Base-by-base conservation (phyloP, 2,329 filamentous ascomycete genomes). In the Scedosporium dehoogii region DNA sequence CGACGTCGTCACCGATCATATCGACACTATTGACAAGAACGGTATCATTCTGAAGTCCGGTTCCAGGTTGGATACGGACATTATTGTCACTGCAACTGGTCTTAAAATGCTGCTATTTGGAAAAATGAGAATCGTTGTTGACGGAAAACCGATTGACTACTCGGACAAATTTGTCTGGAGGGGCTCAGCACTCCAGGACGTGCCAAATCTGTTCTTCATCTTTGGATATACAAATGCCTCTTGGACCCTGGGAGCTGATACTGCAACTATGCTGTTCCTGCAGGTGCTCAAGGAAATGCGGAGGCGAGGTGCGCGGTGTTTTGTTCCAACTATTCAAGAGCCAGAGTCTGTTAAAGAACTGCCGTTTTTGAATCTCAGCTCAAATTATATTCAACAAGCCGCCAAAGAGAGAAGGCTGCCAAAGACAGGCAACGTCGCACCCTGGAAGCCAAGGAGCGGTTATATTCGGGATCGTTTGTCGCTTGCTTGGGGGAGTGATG, bases 41-140 rank as follows among this genome's bases (percentile, higher is more conserved):
- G 78, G 79, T 16, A 79, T 86, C 12, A 65, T 73, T 58, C 76
- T 83, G 4, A 70, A 73, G 18, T 79, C 76, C 0, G 79, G 83
- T 2, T 16, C 18, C 44, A 55, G 46, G 14, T 27, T 58, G 56
- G 44, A 21, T 18, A 21, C 44, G 14, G 44, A 46, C 44, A 81
- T 89, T 63, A 88, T 90, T 66, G 74, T 90, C 65, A 88, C 86
- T 0, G 87, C 87, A 0, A 90, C 87, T 0, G 87, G 87, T 0
- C 75, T 91, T 0, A 82, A 85, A 65, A 73, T 90, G 53, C 75
- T 78, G 41, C 72, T 89, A 16, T 78, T 82, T 1, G 82, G 84
- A 21, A 81, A 81, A 33, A 74, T 84, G 1, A 70, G 73, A 1
- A 68, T 87, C 2, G 70, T 71, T 2, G 76, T 89, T 2, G 85